Evolutionary conservation across 495 filamentous ascomycete species (phyloP).

Genomic region (Penicillium chermesinum): DNA sequence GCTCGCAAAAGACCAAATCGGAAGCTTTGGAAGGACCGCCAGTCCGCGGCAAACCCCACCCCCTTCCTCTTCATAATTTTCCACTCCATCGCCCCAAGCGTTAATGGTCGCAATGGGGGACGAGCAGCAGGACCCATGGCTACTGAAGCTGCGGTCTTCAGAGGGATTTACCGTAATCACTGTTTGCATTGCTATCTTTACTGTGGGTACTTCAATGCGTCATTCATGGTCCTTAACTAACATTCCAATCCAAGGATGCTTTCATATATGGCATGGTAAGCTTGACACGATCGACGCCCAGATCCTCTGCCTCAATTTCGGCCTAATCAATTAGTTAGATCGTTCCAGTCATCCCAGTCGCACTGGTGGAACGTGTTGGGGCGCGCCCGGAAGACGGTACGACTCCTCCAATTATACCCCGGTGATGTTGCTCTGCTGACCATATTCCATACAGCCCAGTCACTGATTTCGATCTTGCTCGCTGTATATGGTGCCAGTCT

Average conservation of each 20-base stretch:
- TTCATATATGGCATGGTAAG: conserved; percentile 68
- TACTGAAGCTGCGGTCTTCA: conserved; percentile 26
- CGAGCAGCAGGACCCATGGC: conserved; percentile 14
- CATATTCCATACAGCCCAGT: conserved; percentile 47
- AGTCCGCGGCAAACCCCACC: not conserved
- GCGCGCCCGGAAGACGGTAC: conserved; percentile 51
- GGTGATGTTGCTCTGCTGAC: not conserved
- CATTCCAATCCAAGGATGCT: conserved; percentile 47
- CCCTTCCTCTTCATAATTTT: not conserved
- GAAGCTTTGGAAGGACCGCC: not conserved
- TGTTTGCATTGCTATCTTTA: conserved; percentile 51
- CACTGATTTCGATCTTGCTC: conserved; percentile 69
- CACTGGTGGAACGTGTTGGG: conserved; percentile 52
- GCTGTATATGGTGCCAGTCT: conserved; percentile 69
- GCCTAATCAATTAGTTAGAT: conserved; percentile 35
- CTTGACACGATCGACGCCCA: not conserved
- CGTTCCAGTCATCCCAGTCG: conserved; percentile 74
- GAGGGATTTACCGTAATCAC: conserved; percentile 44
- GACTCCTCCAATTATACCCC: not conserved
- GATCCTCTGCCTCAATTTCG: conserved; percentile 20
- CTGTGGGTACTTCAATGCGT: conserved; percentile 23
- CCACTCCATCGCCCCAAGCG: not conserved
- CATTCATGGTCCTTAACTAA: not conserved
- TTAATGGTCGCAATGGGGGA: conserved; percentile 1
- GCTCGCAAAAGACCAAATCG: not conserved